Base-by-base conservation (phyloP, 768 basidiomycete species). In the Collybiopsis luxurians region DNA sequence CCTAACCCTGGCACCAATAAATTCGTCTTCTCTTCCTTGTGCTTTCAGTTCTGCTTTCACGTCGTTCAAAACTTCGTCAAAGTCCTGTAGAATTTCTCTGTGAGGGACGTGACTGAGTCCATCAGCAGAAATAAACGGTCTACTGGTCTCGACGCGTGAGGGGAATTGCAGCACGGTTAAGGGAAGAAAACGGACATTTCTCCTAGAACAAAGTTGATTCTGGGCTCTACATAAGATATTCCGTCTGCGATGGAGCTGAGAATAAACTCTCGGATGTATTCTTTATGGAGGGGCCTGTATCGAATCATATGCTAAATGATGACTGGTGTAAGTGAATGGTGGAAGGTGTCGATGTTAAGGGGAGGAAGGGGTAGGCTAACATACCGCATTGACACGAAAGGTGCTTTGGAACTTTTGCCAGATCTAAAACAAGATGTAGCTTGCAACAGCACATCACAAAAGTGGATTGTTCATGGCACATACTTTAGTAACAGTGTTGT, bases 331-430 rank as follows among this genome's bases (percentile, higher is more conserved):
- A n/a, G 44, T 49, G 7, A 36, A 31, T 7, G 24, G 36, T 34
- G 19, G 21, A 12, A 26, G 40, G 1, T n/a, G 28, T 45, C 28
- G 38, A 7, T n/a, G n/a, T n/a, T n/a, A n/a, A n/a, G n/a, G n/a
- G n/a, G n/a, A n/a, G n/a, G n/a, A n/a, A 21, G 19, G 7, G n/a
- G 46, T 13, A 34, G 7, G n/a, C 6, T 7, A 11, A 40, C 12
- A 26, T 38, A 48, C 34, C 26, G 15, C 17, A 70, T 75, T 53
- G 66, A 86, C 87, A 15, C 65, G 60, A 61, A 85, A 85, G 0
- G 80, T 84, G 63, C 73, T 82, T 15, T 64, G 61, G 64, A 92
- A 92, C 60, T 89, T 89, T 43, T 81, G 67, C 90, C 90, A 92
- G 47, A 92, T 91, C 89, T 90, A 57, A 23, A 12, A 31, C 5